Evolutionary conservation across 1,284 basidiomycete genomes (phyloP), one percentile per base, ranked within the genome.

Genomic region (Dichomitus squalens): DNA sequence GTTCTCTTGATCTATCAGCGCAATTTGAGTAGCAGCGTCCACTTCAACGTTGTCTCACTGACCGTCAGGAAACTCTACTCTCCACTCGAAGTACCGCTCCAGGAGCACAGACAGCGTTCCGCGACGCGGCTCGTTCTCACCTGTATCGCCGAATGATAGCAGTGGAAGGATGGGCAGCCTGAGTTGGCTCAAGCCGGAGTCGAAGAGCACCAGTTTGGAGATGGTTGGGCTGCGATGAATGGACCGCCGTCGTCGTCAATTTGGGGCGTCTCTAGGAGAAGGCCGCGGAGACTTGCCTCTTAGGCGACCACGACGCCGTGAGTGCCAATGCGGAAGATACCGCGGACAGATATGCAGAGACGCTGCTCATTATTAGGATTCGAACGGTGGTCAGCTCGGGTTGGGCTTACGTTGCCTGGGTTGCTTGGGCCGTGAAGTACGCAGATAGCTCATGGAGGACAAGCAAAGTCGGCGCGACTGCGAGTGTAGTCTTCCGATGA

Each of bases 391-490:
- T 46, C 18, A 47, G 5, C 2, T n/a, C 21, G 8, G 20, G 29
- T 49, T 20, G 18, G 3, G 64, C 68, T 50, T 55, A 73, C 73
- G 67, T 67, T n/a, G 67, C 58, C 16, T 69, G 64, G 9, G 52
- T 49, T 7, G 69, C 64, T 34, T 67, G 65, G 3, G 67, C 63
- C 23, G 75, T 56, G 63, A 90, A 85, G 67, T 87, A 89, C 1
- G 74, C 66, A 2, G 89, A 90, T 0, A 79, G 75, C 60, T 90
- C 89, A 52, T 84, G 80, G 16, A 92, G 68, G 18, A 92, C 75
- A 14, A 92, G 66, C 4, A 90, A 68, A 38, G 76, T 75, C 21
- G 86, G 85, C 0, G 78, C 60, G 33, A 67, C 65, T 33, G 76
- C 71, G 25, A 87, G 71, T 2, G 77, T 75, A 21, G 78, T 76